A percentile compares a stretch with the other conserved stretches of the same genome.
phyloP scores from a whole-genome alignment of 805 yeast genomes.

The Saturnispora diversa region DNA sequence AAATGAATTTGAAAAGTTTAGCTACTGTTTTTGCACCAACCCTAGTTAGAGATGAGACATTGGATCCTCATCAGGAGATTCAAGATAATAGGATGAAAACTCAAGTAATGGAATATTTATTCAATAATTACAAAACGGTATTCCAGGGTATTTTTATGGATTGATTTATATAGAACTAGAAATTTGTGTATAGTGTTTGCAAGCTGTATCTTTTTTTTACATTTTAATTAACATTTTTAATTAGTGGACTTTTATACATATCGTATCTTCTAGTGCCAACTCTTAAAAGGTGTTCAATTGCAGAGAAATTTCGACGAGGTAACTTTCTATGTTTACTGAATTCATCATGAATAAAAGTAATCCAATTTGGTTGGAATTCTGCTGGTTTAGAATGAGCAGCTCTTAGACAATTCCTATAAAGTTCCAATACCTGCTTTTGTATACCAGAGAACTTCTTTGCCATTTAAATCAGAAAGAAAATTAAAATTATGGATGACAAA shows the following conservation, averaged over 20 bases:
- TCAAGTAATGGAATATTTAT: constrained; percentile 65
- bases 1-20: constrained; percentile 77
- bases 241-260: constrained; percentile 60
- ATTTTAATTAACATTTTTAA: constrained; percentile 50
- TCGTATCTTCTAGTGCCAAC: constrained; percentile 67
- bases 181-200: no score
- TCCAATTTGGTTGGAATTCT: constrained; percentile 30
- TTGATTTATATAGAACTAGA: no score
- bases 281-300: constrained; percentile 78
- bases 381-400: constrained; percentile 39
- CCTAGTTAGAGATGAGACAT: constrained; percentile 54
- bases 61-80: constrained; percentile 73
- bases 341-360: constrained; percentile 36
- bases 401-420: constrained; percentile 42
- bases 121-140: constrained; percentile 39
- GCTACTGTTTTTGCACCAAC: constrained; percentile 96
- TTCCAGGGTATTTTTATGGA: constrained; percentile 15
- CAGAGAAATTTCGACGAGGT: constrained; percentile 71
- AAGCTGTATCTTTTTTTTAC: not conserved
- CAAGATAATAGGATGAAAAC: constrained; percentile 76
- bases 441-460: constrained; percentile 34
- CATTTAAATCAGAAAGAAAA: constrained; percentile 8
- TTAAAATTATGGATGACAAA: not conserved
- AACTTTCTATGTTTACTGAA: constrained; percentile 50
- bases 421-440: constrained; percentile 43